Evolutionary conservation across 306 rosid species (phyloP), one percentile per base, ranked within the genome.

Genomic region (Adenanthera pavonina): DNA sequence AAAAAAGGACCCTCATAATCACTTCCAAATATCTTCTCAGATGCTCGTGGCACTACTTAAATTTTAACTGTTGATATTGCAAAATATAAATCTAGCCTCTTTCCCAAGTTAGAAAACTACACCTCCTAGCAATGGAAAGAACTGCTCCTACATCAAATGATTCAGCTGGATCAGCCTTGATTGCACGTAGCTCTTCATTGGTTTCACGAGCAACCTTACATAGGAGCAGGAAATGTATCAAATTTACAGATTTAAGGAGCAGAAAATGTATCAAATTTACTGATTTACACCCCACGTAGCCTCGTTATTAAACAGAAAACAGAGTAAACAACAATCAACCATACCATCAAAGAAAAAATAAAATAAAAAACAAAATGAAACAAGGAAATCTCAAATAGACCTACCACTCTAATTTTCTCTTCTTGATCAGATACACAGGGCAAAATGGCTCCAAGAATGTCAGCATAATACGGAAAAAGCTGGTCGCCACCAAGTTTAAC

Each of bases 401-500:
- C 65, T 81, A 96, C 99, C 91, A 91, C 98, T 91, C 98, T 89
- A 69, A 96, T 96, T 86, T 96, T 96, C 89, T 96, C 99, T 89
- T 96, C 99, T 94, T 94, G 94, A 88, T 96, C 99, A 68, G 99
- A 90, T 85, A 96, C 94, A 87, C 97, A 93, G 69, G 99, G 99
- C 82, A 96, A 84, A 85, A 96, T 96, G 77, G 97, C 99, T 76
- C 97, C 98, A 73, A 96, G 92, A 84, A 96, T 96, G 79, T 90
- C 98, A 67, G 98, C 95, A 84, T 93, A 96, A 78, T 96, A 92
- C 40, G 97, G 98, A 86, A 93, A 92, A 82, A 96, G 97, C 88
- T 93, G 99, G 69, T 96, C 99, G 73, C 98, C 99, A 72, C 98
- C 98, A 85, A 96, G 99, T 89, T 92, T 96, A 81, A 96, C 97